Evolutionary conservation across 2,329 filamentous ascomycete species (phyloP).

Genomic region (Magnaporthiopsis incrustans): DNA sequence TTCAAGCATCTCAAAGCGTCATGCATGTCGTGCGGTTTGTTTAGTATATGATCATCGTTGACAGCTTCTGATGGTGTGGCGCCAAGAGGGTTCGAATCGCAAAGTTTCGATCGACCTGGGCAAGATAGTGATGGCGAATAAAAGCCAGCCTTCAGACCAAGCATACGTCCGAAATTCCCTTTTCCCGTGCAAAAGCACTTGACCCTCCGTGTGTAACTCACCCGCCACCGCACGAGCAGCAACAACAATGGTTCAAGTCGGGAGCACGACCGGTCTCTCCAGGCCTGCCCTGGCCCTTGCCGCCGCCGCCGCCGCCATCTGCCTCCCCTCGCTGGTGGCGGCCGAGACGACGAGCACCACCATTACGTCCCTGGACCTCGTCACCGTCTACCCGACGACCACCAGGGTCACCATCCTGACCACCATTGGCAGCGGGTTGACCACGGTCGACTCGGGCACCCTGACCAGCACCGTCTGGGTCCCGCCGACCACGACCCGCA

Average conservation of each 20-base stretch:
- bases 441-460: not conserved
- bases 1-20: too few relatives aligned
- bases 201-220: not conserved
- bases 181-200: not conserved
- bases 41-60: too few relatives aligned
- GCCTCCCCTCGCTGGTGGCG: not conserved
- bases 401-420: not conserved
- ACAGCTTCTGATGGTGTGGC: too few relatives aligned
- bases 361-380: not conserved
- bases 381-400: not conserved
- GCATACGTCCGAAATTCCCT: too few relatives aligned
- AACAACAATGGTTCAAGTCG: not conserved
- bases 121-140: not conserved
- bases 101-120: not conserved
- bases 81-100: too few relatives aligned
- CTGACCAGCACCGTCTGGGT: not conserved
- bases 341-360: not conserved
- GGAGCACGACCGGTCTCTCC: not conserved
- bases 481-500: not conserved
- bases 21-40: too few relatives aligned
- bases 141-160: not conserved
- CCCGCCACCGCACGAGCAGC: not conserved
- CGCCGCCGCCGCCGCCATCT: too few relatives aligned
- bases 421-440: not conserved
- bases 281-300: not conserved